These are phyloP conservation scores for Fomitopsis serialis DNA, from an alignment of 768 basidiomycete genomes.

Conservation along the genomic window DNA sequence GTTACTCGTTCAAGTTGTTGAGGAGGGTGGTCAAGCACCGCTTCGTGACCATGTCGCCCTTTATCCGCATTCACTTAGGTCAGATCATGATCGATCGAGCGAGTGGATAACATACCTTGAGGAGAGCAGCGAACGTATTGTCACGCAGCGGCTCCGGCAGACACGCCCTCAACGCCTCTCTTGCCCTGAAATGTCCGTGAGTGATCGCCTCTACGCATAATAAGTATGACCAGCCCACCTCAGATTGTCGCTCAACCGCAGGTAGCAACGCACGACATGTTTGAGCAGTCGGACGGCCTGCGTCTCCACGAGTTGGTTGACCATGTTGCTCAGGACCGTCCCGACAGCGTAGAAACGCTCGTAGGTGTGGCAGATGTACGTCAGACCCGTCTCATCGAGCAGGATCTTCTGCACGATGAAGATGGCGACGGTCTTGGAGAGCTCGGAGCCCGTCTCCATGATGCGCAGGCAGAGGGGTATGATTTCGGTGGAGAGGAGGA, in stretches of 20 bases:
- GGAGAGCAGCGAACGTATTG: conserved; percentile 83
- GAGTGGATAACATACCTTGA: conserved; percentile 64
- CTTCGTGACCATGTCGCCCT: conserved; percentile 99
- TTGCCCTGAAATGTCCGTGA: conserved; percentile 50
- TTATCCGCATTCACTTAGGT: background rate
- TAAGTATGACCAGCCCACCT: conserved; percentile 46
- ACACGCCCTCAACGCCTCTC: conserved; percentile 93
- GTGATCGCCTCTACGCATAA: conserved; percentile 3
- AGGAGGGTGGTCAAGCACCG: conserved; percentile 86
- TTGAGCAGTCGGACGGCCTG: conserved; percentile 95
- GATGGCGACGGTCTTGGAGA: conserved; percentile 98
- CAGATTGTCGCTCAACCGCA: conserved; percentile 92
- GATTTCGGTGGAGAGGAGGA: conserved; percentile 97
- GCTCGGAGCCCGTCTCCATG: conserved; percentile 99
- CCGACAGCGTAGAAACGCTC: conserved; percentile 99
- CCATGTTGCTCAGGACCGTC: conserved; percentile 98
- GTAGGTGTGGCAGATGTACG: conserved; percentile 99
- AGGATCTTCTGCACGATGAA: conserved; percentile 99
- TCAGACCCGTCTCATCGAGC: conserved; percentile 94
- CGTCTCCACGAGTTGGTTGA: conserved; percentile 94
- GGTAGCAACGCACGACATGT: conserved; percentile 96
- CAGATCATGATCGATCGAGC: background rate
- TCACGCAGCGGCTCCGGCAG: conserved; percentile 93
- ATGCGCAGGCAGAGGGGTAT: conserved; percentile 98
- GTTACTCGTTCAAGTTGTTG: conserved; percentile 71